Base-by-base conservation (phyloP, 2,329 filamentous ascomycete species). In the Piedraia hortae region DNA sequence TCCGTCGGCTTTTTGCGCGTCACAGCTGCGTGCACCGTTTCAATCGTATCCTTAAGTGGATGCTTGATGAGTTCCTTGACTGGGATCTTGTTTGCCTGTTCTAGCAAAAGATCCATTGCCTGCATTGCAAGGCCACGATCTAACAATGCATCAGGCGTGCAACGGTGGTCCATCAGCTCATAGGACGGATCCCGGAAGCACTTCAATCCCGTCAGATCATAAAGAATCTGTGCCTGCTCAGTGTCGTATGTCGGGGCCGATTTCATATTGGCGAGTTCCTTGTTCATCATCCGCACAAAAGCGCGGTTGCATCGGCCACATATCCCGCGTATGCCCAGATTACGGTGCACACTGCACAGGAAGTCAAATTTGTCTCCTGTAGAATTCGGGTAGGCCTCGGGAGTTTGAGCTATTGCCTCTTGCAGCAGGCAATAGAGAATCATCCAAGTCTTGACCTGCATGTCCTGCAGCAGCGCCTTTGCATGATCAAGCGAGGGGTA, bases 61-160 rank as follows among this genome's bases (percentile, higher is more conserved):
- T 78, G 85, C 42, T 89, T 93, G 9, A 78, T 62, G 10, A 93
- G 50, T 32, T 93, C 85, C 36, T 82, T 89, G 50, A 89, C 72
- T 11, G 74, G 68, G 53, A 91, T 69, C 28, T 72, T 67, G 21
- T 69, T 68, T 2, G 75, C 75, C 26, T 91, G 64, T 16, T 62
- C 53, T 37, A 88, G 69, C 16, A 93, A 62, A 37, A 80, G 73
- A 29, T 89, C 73, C 6, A 90, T 63, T 21, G 91, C 58, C 30
- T 71, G 65, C 36, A 80, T 57, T 0, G 80, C 80, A 26, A 75
- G 75, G 16, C 64, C 59, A 34, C 68, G 69, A 39, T 90, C 78
- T 1, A 93, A 53, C 26, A 65, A 65, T 34, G 90, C 47, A 14
- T 50, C 73, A 1, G 62, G 46, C 0, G 64, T 59, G 35, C 80